Conservation (phyloP, 768 basidiomycete genomes). For the Suillus tomentosus region DNA sequence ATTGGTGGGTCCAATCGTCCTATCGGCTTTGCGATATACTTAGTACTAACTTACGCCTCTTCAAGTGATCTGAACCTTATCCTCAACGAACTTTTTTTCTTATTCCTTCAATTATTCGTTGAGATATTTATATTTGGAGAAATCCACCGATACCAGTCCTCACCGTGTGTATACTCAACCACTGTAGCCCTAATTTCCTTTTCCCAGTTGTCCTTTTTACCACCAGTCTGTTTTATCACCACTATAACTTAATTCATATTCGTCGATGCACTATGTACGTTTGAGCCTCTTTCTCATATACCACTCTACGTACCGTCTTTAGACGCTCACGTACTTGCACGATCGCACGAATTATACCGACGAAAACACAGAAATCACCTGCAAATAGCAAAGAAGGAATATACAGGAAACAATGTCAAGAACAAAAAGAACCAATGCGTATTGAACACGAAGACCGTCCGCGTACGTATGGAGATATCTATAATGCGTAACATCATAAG, state of each 20-base stretch:
- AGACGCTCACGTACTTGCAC: background rate
- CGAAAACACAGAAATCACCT: background rate
- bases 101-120: conserved; percentile 16
- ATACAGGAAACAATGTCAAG: conserved; percentile 10
- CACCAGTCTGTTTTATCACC: conserved; percentile 10
- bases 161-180: conserved; percentile 36
- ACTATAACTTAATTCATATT: background rate
- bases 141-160: conserved; percentile 22
- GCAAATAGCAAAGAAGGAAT: conserved; percentile 12
- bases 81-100: conserved; percentile 1
- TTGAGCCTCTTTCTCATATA: background rate
- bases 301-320: background rate
- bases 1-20: conserved; percentile 56
- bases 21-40: conserved; percentile 1
- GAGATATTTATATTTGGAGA: conserved; percentile 17
- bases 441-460: conserved; percentile 31
- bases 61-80: conserved; percentile 38
- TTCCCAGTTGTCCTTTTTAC: background rate
- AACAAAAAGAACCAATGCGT: conserved; percentile 13
- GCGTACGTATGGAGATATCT: conserved; percentile 23
- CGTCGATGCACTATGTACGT: background rate
- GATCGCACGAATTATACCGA: background rate
- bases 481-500: conserved; percentile 19
- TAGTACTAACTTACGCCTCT: background rate
- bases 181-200: conserved; percentile 40